These are phyloP conservation scores for Scytalidium sp. DNA, from an alignment of 2,329 filamentous ascomycete genomes.

Conservation along the genomic window DNA sequence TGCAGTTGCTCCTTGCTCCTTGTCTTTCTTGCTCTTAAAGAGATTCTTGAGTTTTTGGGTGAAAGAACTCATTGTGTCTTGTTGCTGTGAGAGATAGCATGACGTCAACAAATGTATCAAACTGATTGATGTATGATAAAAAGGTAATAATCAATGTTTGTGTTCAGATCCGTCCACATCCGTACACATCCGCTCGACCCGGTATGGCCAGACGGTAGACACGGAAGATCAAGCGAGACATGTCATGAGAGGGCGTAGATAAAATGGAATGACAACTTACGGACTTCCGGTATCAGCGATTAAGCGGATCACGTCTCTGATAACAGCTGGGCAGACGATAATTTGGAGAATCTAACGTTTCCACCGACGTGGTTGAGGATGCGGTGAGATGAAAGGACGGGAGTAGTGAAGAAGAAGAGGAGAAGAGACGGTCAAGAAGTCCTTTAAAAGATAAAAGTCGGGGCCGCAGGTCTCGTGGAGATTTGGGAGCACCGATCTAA, in stretches of 20 bases:
- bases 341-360: not conserved
- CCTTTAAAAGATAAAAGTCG: not conserved
- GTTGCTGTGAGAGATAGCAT: conserved; percentile 18
- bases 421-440: not conserved
- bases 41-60: conserved; percentile 28
- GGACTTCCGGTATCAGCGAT: conserved; percentile 27
- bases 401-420: conserved; percentile 1
- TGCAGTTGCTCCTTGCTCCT: conserved; percentile 19
- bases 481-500: not conserved
- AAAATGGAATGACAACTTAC: conserved; percentile 17
- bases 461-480: not conserved
- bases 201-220: too few species aligned
- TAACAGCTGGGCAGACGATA: not conserved
- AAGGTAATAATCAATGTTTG: too few species aligned
- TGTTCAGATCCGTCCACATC: too few species aligned
- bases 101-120: not conserved
- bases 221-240: too few species aligned
- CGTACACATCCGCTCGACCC: too few species aligned
- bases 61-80: conserved; percentile 22
- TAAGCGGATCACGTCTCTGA: not conserved
- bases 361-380: not conserved
- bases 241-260: conserved; percentile 3
- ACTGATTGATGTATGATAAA: not conserved
- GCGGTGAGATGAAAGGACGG: not conserved
- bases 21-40: conserved; percentile 23